phyloP scores from a whole-genome alignment of 768 basidiomycete genomes.

The Tricholoma bakamatsutake region DNA sequence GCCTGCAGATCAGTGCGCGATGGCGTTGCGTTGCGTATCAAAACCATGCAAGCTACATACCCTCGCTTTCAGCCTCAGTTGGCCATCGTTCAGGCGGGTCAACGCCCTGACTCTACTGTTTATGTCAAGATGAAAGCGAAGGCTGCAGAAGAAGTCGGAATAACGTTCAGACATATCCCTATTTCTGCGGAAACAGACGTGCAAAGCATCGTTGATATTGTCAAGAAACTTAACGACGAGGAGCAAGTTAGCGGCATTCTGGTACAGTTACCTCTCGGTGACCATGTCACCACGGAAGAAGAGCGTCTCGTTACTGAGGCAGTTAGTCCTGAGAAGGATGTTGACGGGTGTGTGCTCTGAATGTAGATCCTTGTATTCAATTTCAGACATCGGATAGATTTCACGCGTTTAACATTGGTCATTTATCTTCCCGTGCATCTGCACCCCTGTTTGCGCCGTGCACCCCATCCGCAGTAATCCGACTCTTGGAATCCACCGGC shows the following conservation, averaged over 20 bases:
- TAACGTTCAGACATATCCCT: conserved; percentile 76
- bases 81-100: conserved; percentile 91
- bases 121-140: conserved; percentile 99
- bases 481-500: conserved; percentile 84
- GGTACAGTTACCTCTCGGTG: conserved; percentile 91
- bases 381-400: conserved; percentile 49
- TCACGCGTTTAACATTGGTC: conserved; percentile 97
- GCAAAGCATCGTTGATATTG: conserved; percentile 69
- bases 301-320: conserved; percentile 94
- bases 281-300: conserved; percentile 73
- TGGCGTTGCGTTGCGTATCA: conserved; percentile 66
- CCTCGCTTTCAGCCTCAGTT: conserved; percentile 92
- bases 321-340: conserved; percentile 90
- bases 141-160: conserved; percentile 91
- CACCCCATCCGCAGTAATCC: conserved; percentile 91
- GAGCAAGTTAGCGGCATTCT: conserved; percentile 81
- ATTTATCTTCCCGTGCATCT: conserved; percentile 85
- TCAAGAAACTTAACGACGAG: conserved; percentile 80
- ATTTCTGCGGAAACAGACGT: conserved; percentile 65
- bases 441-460: conserved; percentile 90
- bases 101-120: conserved; percentile 81
- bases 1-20: conserved; percentile 69
- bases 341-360: conserved; percentile 71
- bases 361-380: conserved; percentile 1
- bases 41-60: conserved; percentile 51